phyloP scores from a whole-genome alignment of 1,139 yeast species.

The Nakaseomyces sp. region DNA sequence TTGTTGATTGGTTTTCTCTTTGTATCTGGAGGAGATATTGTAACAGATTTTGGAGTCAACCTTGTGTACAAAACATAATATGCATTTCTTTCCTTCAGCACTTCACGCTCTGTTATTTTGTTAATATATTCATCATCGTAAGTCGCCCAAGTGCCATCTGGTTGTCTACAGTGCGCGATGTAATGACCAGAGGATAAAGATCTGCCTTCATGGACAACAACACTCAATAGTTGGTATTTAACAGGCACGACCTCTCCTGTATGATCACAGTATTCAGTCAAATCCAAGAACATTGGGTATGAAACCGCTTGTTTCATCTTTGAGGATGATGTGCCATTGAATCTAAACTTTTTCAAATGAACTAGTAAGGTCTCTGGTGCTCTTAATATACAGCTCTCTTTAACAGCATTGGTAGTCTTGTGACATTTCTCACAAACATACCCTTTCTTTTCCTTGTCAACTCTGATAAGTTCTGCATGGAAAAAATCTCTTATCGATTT shows the following conservation, averaged over 20 bases:
- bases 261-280: constrained; percentile 43
- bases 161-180: constrained; percentile 82
- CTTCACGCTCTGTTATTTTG: constrained; percentile 61
- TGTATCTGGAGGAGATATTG: neutral
- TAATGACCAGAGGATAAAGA: constrained; percentile 91
- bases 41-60: constrained; percentile 42
- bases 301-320: constrained; percentile 82
- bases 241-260: constrained; percentile 37
- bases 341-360: constrained; percentile 84
- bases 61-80: constrained; percentile 80
- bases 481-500: constrained; percentile 73
- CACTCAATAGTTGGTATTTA: constrained; percentile 68
- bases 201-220: constrained; percentile 90
- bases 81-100: constrained; percentile 76
- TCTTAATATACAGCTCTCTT: constrained; percentile 61
- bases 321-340: constrained; percentile 66
- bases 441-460: constrained; percentile 59
- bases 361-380: constrained; percentile 85
- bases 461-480: constrained; percentile 64
- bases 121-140: constrained; percentile 90
- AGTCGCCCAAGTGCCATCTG: constrained; percentile 85
- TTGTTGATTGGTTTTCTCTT: neutral
- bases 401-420: constrained; percentile 65
- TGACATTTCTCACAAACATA: constrained; percentile 86
- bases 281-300: constrained; percentile 69